These are phyloP conservation scores for Fallopia convolvulus DNA, from an alignment of 148 eudicot genomes.

Conservation along the genomic window DNA sequence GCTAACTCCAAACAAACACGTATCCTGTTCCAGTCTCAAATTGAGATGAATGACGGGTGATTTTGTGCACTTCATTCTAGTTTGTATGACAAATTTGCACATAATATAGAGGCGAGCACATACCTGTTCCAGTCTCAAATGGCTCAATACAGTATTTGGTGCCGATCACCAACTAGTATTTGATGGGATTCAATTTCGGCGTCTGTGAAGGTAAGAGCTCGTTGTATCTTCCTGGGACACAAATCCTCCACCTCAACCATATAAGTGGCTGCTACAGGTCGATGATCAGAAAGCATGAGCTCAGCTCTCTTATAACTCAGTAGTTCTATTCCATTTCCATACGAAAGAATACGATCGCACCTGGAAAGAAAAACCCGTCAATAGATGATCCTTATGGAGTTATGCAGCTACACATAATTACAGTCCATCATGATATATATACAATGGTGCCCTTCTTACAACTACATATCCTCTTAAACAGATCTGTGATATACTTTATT, in stretches of 20 bases:
- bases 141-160: slow-evolving; percentile 25
- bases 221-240: slow-evolving; percentile 62
- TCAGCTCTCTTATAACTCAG: slow-evolving; percentile 61
- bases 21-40: no score
- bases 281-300: slow-evolving; percentile 71
- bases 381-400: not conserved
- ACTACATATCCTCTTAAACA: no score
- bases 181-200: slow-evolving; percentile 67
- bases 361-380: slow-evolving; percentile 25
- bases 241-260: slow-evolving; percentile 78
- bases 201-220: slow-evolving; percentile 77
- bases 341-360: slow-evolving; percentile 90
- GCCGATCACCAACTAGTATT: slow-evolving; percentile 26
- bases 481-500: no score
- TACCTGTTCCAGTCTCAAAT: slow-evolving; percentile 40
- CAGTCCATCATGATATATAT: no score
- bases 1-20: no score
- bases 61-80: no score
- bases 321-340: slow-evolving; percentile 65
- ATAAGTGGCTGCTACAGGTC: slow-evolving; percentile 78
- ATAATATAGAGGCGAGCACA: not conserved
- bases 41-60: no score
- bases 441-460: no score
- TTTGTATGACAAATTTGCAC: not conserved
- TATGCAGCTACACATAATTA: no score